Evolutionary conservation across 805 yeast genomes (phyloP).

Genomic region (Yarrowia bubula): DNA sequence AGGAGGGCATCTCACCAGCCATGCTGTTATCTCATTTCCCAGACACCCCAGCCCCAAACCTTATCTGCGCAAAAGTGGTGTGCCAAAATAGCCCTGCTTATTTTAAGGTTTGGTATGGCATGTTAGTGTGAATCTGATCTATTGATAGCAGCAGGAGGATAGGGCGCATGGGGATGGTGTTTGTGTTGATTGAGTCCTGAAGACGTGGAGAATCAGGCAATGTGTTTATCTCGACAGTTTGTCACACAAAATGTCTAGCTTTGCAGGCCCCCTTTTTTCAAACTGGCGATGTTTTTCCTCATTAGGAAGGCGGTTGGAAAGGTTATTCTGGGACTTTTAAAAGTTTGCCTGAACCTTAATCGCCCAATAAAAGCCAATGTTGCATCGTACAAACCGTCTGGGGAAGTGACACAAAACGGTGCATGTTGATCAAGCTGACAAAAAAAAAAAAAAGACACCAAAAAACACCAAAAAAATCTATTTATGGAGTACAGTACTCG

Average conservation of each 20-base stretch:
- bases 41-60: not conserved
- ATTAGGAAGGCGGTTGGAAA: conserved; percentile 5
- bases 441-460: no score
- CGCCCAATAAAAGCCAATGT: not conserved
- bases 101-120: not conserved
- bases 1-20: not conserved
- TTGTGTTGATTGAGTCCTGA: not conserved
- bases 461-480: no score
- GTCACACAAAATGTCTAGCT: not conserved
- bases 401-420: no score
- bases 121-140: not conserved
- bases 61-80: conserved; percentile 10
- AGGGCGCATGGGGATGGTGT: not conserved
- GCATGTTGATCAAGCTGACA: no score
- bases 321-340: not conserved
- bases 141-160: not conserved
- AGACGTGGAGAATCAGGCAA: not conserved
- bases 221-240: not conserved
- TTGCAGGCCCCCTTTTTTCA: not conserved
- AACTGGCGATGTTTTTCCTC: conserved; percentile 1
- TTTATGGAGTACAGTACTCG: no score
- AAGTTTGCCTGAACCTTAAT: no score
- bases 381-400: not conserved
- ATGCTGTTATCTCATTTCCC: not conserved
- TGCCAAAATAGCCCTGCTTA: not conserved